A percentile compares a stretch with the other conserved stretches of the same genome.
phyloP scores from a whole-genome alignment of 164 flowering plant genomes.

The Berberis thunbergii region DNA sequence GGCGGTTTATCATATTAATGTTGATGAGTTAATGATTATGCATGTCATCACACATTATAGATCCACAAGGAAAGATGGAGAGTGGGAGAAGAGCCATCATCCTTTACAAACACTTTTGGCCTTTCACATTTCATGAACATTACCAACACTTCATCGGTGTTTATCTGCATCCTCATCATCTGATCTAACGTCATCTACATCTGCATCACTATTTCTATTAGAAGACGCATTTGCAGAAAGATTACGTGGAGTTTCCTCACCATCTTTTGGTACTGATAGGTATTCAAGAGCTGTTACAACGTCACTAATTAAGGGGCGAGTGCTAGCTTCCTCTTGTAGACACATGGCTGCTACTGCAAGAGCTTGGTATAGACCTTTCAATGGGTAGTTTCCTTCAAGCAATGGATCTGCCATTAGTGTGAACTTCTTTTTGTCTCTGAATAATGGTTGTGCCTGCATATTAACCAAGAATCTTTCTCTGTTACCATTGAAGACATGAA shows the following conservation, averaged over 20 bases:
- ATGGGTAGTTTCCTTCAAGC: slow-evolving; percentile 54
- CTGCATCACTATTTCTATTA: slow-evolving; percentile 2
- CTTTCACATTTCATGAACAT: neutral
- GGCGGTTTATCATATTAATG: no score
- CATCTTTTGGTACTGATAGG: slow-evolving; percentile 18
- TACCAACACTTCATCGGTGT: neutral
- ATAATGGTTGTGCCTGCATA: slow-evolving; percentile 65
- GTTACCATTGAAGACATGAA: neutral
- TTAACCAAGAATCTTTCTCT: neutral
- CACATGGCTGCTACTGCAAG: slow-evolving; percentile 93
- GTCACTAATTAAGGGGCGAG: slow-evolving; percentile 67
- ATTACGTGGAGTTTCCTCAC: slow-evolving; percentile 3
- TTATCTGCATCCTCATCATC: neutral
- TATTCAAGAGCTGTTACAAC: slow-evolving; percentile 71
- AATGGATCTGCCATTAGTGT: slow-evolving; percentile 68
- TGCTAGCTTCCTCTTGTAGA: slow-evolving; percentile 73
- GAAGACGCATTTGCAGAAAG: neutral
- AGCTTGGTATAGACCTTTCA: slow-evolving; percentile 72
- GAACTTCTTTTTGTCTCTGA: slow-evolving; percentile 67
- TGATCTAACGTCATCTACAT: slow-evolving; percentile 3
- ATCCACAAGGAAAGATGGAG: no score
- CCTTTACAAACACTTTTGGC: no score
- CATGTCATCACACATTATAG: no score
- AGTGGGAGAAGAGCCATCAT: no score
- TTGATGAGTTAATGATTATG: no score